Base-by-base conservation (phyloP, 1,284 basidiomycete genomes). In the Leccinum subrobustum region DNA sequence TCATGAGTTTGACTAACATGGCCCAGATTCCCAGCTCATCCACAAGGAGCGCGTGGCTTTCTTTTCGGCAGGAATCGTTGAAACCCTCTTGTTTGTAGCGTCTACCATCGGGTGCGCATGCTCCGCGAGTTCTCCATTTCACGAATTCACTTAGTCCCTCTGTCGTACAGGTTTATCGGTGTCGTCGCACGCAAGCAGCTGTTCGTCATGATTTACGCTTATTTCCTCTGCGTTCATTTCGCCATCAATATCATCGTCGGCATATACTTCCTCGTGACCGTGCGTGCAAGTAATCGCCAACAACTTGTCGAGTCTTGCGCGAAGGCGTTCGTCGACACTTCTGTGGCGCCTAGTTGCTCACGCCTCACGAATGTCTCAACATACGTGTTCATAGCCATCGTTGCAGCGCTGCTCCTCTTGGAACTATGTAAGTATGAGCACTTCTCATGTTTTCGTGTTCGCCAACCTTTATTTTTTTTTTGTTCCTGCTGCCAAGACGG, bases 211-310 rank as follows among this genome's bases (percentile, higher is more conserved):
- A 76, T 79, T 29, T 88, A 87, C 65, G 76, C 82, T 4, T 83
- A 82, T 64, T 81, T 83, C 67, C 74, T 85, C 61, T 85, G 84
- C 73, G 63, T 79, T 61, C 84, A 88, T 73, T 80, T 87, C 66
- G 44, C 83, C 62, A 61, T 87, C 76, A 86, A 85, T 68, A 61
- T 88, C 66, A 78, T 71, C 23, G 78, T 83, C 57, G 83, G 82
- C 31, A 72, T 71, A 57, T 87, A 81, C 70, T 77, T 87, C 64
- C 76, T 86, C 47, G 79, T 77, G 62, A 68, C 79, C 60, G 75
- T 87, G 64, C 77, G 78, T 52, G 78, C 76, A 60, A 77, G 80
- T 42, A 75, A 81, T 20, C 73, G 75, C 53, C 76, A 73, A 54
- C 78, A 81, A 55, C 70, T 79, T 29, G 69, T 71, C 39, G 67